Percentiles rank a stretch among this genome's conserved stretches.
phyloP scores from a whole-genome alignment of 139 green algal genomes.

The Micractinium sp. region DNA sequence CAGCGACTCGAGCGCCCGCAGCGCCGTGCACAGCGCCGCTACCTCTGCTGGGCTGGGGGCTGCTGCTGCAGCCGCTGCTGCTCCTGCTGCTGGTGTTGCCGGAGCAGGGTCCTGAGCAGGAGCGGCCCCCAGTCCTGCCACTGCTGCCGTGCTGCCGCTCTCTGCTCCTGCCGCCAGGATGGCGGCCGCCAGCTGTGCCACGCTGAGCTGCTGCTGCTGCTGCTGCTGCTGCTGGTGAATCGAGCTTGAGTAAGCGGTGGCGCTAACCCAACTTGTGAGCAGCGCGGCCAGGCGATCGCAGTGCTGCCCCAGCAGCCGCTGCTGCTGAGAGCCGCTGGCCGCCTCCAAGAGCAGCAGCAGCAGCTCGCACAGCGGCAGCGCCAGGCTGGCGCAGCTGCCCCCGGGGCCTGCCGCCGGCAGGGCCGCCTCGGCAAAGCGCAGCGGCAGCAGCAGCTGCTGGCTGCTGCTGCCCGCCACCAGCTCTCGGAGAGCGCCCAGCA shows the following conservation, averaged over 20 bases:
- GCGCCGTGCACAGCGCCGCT: constrained; percentile 32
- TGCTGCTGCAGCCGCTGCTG: background rate
- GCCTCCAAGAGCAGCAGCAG: constrained; percentile 37
- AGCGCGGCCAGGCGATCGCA: constrained; percentile 7
- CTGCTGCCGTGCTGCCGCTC: background rate
- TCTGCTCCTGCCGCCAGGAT: constrained; percentile 17
- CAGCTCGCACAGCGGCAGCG: constrained; percentile 36
- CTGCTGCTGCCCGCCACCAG: constrained; percentile 37
- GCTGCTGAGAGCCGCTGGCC: constrained; percentile 2
- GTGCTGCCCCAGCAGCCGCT: constrained; percentile 25
- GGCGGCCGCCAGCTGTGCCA: background rate
- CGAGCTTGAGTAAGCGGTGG: background rate
- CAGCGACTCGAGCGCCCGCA: constrained; percentile 46
- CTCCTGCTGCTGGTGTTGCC: background rate
- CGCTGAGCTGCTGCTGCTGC: constrained; percentile 3
- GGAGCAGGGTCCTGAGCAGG: background rate
- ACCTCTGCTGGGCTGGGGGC: background rate
- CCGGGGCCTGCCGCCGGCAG: background rate
- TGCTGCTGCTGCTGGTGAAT: background rate
- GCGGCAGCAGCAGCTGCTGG: constrained; percentile 37
- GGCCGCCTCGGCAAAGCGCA: constrained; percentile 28
- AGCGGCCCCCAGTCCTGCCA: background rate
- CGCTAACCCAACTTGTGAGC: background rate
- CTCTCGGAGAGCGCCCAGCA: constrained; percentile 20
- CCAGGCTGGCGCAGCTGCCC: background rate